phyloP scores from a whole-genome alignment of 129 eudicot species.

The Escallonia herrerae region DNA sequence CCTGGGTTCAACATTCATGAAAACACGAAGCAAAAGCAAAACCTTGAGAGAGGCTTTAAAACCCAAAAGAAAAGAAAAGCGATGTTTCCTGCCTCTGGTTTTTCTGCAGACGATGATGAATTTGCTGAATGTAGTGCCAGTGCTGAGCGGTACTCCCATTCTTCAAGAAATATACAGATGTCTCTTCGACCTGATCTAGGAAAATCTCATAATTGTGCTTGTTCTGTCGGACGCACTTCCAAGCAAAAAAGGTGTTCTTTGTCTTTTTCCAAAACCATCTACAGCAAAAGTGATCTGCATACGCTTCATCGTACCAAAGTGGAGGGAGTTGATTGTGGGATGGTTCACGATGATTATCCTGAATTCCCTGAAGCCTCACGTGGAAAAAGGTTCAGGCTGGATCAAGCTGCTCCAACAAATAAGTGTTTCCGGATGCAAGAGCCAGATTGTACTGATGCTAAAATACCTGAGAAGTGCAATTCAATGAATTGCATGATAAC shows the following conservation, averaged over 20 bases:
- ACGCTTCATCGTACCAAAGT: constrained; percentile 12
- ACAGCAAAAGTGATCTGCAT: constrained; percentile 18
- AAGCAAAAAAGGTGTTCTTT: constrained; percentile 14
- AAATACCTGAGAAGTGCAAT: constrained; percentile 9
- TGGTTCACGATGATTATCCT: constrained; percentile 18
- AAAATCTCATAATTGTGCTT: constrained; percentile 15
- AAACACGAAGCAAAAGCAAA: constrained; percentile 14
- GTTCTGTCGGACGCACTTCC: constrained; percentile 16
- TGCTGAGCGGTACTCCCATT: constrained; percentile 24
- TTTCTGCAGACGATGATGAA: constrained; percentile 23
- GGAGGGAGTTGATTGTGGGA: constrained; percentile 16
- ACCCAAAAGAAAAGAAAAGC: constrained; percentile 28
- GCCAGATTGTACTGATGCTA: constrained; percentile 10
- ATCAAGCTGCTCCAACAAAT: constrained; percentile 12
- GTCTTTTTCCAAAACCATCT: constrained; percentile 11
- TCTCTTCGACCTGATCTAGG: constrained; percentile 13
- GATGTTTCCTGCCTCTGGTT: constrained; percentile 24
- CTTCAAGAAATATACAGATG: constrained; percentile 1
- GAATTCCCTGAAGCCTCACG: constrained; percentile 23
- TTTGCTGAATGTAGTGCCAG: constrained; percentile 12
- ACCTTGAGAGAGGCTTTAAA: constrained; percentile 21
- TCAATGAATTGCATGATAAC: neutral
- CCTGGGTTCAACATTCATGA: constrained; percentile 17
- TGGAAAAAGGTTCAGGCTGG: constrained; percentile 32
- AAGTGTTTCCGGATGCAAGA: constrained; percentile 20